A percentile compares a stretch with the other conserved stretches of the same genome.
These are phyloP conservation scores for Diaporthe sp. DNA, from an alignment of 2,329 filamentous ascomycete genomes.

Conservation along the genomic window DNA sequence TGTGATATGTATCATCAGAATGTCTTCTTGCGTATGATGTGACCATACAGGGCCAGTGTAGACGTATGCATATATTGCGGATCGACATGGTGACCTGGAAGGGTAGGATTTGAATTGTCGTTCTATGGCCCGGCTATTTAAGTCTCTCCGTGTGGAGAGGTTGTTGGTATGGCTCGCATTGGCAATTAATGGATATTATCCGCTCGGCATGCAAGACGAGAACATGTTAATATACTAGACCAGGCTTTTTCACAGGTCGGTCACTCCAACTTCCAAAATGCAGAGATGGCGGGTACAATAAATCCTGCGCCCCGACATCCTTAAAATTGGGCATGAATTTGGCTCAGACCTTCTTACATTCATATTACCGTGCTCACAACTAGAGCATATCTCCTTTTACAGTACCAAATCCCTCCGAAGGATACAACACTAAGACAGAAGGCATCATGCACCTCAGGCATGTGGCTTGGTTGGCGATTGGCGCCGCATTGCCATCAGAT, in stretches of 20 bases:
- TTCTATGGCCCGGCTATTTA: constrained; percentile 8
- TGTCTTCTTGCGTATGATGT: neutral
- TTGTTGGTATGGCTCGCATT: neutral
- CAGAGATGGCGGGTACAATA: neutral
- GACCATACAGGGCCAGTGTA: neutral
- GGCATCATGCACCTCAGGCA: constrained; percentile 39
- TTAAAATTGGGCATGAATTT: neutral
- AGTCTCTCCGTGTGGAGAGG: neutral
- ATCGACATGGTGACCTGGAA: neutral
- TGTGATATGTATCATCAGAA: neutral
- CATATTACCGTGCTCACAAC: neutral
- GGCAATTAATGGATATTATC: neutral
- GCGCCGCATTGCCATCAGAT: constrained; percentile 51
- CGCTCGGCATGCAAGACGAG: neutral
- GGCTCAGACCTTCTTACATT: neutral
- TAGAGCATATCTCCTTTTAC: neutral
- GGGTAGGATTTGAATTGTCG: neutral
- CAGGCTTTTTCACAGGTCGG: neutral
- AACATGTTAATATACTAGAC: neutral
- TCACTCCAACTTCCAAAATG: neutral
- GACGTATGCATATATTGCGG: neutral
- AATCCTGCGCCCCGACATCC: neutral
- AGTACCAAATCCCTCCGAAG: neutral
- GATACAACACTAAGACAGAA: neutral
- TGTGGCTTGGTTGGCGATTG: constrained; percentile 46